phyloP scores from a whole-genome alignment of 2,329 filamentous ascomycete species.

The Monosporascus cannonballus region DNA sequence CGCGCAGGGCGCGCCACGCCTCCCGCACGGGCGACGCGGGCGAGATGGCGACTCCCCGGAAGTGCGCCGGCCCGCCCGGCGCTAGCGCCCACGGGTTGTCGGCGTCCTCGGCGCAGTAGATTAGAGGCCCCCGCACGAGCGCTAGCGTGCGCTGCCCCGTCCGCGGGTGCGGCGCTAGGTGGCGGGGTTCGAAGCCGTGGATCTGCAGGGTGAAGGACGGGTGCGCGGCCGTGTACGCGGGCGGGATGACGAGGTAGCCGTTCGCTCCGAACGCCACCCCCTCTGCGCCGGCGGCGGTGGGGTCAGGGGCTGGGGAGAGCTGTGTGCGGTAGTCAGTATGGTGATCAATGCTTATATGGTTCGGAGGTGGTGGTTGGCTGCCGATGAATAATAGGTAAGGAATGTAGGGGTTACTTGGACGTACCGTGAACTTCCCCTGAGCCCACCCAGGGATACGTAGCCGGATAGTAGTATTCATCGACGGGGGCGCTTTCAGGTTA shows the following conservation, averaged over 20 bases:
- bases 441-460: constrained; percentile 52
- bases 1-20: constrained; percentile 12
- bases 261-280: constrained; percentile 15
- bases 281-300: neutral
- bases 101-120: constrained; percentile 56
- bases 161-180: constrained; percentile 47
- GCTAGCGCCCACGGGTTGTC: constrained; percentile 47
- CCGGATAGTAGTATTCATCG: constrained; percentile 33
- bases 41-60: constrained; percentile 36
- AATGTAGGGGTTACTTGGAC: constrained; percentile 7
- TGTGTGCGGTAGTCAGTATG: constrained; percentile 5
- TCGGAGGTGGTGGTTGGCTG: constrained; percentile 6
- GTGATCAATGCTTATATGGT: neutral
- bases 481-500: constrained; percentile 26
- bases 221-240: constrained; percentile 33
- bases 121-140: constrained; percentile 49
- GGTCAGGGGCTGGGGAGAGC: constrained; percentile 28
- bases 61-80: constrained; percentile 36
- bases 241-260: constrained; percentile 43
- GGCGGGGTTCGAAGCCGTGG: constrained; percentile 40
- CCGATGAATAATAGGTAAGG: neutral
- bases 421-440: constrained; percentile 19
- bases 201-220: constrained; percentile 37
- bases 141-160: constrained; percentile 49
- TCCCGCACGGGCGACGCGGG: constrained; percentile 11